These are phyloP conservation scores for Adansonia grandidieri DNA, from an alignment of 441 rosid species.

Conservation along the genomic window DNA sequence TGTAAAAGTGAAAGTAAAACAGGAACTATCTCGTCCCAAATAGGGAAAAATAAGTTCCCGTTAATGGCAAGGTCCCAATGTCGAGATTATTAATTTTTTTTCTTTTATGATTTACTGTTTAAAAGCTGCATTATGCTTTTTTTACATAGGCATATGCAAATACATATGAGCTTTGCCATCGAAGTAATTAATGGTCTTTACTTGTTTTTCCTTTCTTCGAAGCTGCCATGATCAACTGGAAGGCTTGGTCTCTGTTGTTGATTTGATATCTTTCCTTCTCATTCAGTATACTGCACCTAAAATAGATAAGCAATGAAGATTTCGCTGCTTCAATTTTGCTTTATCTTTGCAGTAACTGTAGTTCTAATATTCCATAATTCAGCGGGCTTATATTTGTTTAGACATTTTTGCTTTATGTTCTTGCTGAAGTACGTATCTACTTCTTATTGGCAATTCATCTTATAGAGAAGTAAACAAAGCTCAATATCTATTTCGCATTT, in stretches of 20 bases:
- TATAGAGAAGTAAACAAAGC: not conserved
- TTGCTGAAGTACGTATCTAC: not conserved
- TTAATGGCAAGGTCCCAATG: too few species aligned
- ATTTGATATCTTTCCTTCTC: slow-evolving; percentile 79
- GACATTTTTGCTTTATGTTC: not conserved
- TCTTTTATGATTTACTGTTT: not conserved
- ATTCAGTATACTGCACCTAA: slow-evolving; percentile 66
- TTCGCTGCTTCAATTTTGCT: slow-evolving; percentile 17
- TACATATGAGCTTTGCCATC: not conserved
- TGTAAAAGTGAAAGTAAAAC: not conserved
- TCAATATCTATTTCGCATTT: not conserved
- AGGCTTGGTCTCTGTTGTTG: slow-evolving; percentile 72
- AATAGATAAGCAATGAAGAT: slow-evolving; percentile 51
- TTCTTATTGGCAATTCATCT: not conserved
- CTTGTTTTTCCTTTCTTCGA: slow-evolving; percentile 35
- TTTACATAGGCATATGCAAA: slow-evolving; percentile 1
- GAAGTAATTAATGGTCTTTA: slow-evolving; percentile 28
- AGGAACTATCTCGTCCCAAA: not conserved
- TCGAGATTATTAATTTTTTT: not conserved
- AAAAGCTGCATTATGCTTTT: not conserved
- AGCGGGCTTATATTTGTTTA: not conserved
- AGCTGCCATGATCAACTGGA: slow-evolving; percentile 87
- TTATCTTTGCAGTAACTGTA: slow-evolving; percentile 1
- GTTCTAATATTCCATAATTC: not conserved
- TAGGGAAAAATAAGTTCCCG: not conserved